Percentiles rank a stretch among this genome's conserved stretches.
Conservation (phyloP, 768 basidiomycete species). For the Termitomyces sp. region DNA sequence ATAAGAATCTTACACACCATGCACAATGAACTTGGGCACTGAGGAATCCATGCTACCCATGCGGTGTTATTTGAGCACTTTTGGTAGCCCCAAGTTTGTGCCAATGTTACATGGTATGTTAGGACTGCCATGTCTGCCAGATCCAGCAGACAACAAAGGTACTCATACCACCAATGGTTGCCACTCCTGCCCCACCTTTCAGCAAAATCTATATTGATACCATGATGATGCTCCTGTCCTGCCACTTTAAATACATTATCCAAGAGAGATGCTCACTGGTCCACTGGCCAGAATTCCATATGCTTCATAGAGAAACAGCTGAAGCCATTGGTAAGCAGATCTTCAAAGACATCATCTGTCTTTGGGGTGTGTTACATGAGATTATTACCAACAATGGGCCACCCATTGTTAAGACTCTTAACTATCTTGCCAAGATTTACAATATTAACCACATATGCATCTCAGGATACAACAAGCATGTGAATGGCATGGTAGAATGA, state of each 20-base stretch:
- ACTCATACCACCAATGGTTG: background rate
- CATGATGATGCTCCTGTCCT: background rate
- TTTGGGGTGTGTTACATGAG: slow-evolving; percentile 34
- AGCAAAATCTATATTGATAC: too few relatives aligned
- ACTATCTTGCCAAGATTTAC: too few relatives aligned
- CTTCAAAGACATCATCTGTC: too few relatives aligned
- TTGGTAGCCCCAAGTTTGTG: too few relatives aligned
- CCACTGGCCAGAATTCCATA: slow-evolving; percentile 19
- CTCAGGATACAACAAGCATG: too few relatives aligned
- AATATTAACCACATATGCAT: too few relatives aligned
- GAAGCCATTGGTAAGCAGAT: too few relatives aligned
- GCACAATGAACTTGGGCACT: background rate
- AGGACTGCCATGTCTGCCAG: background rate
- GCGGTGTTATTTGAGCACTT: too few relatives aligned
- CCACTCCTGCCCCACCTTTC: background rate
- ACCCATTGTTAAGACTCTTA: too few relatives aligned
- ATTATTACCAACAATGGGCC: slow-evolving; percentile 43
- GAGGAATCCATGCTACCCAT: background rate
- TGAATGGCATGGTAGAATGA: too few relatives aligned
- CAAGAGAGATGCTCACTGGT: slow-evolving; percentile 14
- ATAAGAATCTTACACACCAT: background rate
- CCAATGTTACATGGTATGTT: background rate
- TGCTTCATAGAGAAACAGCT: slow-evolving; percentile 27
- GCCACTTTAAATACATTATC: slow-evolving; percentile 22
- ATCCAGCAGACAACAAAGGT: background rate